Evolutionary conservation across 2,329 filamentous ascomycete species (phyloP).

Genomic region (Thelonectria blattea): DNA sequence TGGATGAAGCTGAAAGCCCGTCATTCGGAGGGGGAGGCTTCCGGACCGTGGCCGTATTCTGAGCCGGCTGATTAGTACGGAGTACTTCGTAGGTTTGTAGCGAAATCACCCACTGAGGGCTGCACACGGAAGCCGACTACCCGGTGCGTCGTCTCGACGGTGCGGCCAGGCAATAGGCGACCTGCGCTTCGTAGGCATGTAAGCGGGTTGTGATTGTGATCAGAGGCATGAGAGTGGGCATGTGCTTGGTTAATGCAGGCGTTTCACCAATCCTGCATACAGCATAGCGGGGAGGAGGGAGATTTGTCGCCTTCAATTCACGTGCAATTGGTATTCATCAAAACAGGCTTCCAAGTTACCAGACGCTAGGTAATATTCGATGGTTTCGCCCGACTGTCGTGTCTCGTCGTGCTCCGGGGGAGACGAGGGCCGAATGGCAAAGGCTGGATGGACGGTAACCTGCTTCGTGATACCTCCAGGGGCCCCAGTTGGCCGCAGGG

Average conservation of each 20-base stretch:
- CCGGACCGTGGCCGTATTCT: neutral
- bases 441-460: neutral
- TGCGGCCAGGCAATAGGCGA: neutral
- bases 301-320: no score
- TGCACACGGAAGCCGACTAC: constrained; percentile 6
- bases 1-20: constrained; percentile 1
- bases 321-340: no score
- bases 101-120: neutral
- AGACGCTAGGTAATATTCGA: no score
- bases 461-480: constrained; percentile 7
- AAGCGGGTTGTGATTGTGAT: constrained; percentile 22
- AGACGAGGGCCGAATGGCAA: neutral
- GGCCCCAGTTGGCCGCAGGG: constrained; percentile 1
- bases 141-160: neutral
- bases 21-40: neutral
- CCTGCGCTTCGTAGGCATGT: constrained; percentile 5
- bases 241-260: constrained; percentile 6
- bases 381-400: neutral
- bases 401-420: neutral
- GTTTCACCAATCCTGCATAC: constrained; percentile 13
- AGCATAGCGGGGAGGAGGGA: neutral
- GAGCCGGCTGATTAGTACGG: neutral
- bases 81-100: no score
- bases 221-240: constrained; percentile 11
- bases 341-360: no score